phyloP scores from a whole-genome alignment of 1,284 basidiomycete genomes.

The Tilletia horrida region DNA sequence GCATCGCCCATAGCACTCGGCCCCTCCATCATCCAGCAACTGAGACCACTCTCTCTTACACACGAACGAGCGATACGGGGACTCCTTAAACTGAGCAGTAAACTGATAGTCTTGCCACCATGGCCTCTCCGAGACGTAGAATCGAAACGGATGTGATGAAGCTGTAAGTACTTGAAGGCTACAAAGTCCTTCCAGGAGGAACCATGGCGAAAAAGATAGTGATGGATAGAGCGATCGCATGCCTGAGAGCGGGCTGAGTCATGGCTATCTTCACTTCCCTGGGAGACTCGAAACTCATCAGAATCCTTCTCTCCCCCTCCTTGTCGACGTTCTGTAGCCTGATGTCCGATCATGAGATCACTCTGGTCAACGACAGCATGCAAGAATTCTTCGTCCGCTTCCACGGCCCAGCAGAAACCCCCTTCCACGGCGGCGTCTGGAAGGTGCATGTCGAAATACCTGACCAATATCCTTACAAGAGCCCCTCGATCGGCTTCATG shows the following conservation, averaged over 20 bases:
- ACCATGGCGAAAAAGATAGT: constrained; percentile 24
- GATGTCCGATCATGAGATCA: constrained; percentile 67
- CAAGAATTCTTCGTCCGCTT: constrained; percentile 98
- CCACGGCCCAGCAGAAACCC: constrained; percentile 88
- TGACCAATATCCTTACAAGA: constrained; percentile 98
- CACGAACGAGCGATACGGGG: too few relatives aligned
- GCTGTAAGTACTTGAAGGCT: constrained; percentile 64
- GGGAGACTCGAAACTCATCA: neutral
- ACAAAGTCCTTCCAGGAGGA: too few relatives aligned
- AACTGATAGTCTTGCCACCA: constrained; percentile 15
- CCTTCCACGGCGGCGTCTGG: constrained; percentile 93
- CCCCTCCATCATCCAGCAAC: too few relatives aligned
- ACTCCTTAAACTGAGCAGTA: too few relatives aligned
- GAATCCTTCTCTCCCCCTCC: neutral
- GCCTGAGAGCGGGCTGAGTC: too few relatives aligned
- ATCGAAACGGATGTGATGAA: constrained; percentile 99
- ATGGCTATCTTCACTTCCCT: too few relatives aligned
- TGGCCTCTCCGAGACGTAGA: constrained; percentile 75
- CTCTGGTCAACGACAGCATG: constrained; percentile 96
- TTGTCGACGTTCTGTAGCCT: constrained; percentile 29
- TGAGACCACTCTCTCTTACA: too few relatives aligned
- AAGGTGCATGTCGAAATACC: constrained; percentile 99
- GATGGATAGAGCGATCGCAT: too few relatives aligned
- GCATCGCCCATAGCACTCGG: too few relatives aligned
- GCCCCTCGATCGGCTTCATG: constrained; percentile 98